Conservation (phyloP, 768 basidiomycete genomes). For the Lyophyllum shimeji region DNA sequence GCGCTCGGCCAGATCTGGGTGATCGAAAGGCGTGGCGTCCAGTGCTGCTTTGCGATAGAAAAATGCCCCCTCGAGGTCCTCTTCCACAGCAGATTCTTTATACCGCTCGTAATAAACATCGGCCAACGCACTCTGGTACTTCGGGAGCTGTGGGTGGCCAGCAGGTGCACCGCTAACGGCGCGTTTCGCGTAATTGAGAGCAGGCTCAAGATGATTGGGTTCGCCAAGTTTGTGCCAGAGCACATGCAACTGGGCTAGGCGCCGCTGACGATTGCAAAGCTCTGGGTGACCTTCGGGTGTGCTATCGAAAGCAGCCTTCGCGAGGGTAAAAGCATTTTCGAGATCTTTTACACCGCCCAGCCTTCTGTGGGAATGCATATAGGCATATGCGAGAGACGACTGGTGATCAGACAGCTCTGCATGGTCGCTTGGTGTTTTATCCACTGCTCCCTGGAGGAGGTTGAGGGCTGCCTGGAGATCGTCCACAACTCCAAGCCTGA, state of each 20-base stretch:
- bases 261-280: not conserved
- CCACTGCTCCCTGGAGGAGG: not conserved
- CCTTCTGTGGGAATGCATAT: not conserved
- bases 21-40: not conserved
- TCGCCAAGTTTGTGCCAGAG: not conserved
- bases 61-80: not conserved
- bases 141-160: not conserved
- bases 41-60: not conserved
- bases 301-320: not conserved
- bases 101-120: not conserved
- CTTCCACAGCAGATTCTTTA: not conserved
- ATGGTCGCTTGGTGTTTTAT: not conserved
- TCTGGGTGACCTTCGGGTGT: not conserved
- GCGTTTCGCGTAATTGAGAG: not conserved
- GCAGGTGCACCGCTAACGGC: not conserved
- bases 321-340: constrained; percentile 2
- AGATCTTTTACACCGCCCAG: constrained; percentile 5
- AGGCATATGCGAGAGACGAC: constrained; percentile 2
- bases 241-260: not conserved
- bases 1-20: constrained; percentile 2
- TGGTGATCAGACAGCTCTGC: not conserved
- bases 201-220: not conserved
- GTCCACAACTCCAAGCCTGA: not conserved
- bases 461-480: constrained; percentile 2
- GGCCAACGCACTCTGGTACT: not conserved